phyloP scores from a whole-genome alignment of 139 green algal genomes.

The Tetraselmis chui region DNA sequence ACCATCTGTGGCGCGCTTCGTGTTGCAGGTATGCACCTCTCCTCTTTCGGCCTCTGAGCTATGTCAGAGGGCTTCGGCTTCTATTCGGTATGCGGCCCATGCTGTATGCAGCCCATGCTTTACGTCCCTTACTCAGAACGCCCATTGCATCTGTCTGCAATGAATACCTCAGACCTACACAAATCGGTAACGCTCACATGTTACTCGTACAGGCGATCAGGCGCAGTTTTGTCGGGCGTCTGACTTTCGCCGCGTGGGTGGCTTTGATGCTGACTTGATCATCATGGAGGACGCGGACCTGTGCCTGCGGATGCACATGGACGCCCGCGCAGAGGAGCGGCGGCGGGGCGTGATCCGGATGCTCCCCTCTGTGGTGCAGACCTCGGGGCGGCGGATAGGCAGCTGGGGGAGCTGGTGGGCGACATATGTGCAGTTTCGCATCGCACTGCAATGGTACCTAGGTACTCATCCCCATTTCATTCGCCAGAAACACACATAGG shows the following conservation, averaged over 20 bases:
- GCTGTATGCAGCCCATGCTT: too few species aligned
- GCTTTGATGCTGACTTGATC: conserved; percentile 42
- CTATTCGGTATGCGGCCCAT: conserved; percentile 3
- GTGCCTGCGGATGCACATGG: conserved; percentile 53
- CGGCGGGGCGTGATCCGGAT: conserved; percentile 27
- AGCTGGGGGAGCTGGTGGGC: conserved; percentile 38
- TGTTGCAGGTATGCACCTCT: conserved; percentile 15
- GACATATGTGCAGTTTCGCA: conserved; percentile 45
- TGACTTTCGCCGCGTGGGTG: conserved; percentile 45
- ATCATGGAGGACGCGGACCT: conserved; percentile 83
- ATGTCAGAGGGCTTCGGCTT: background rate
- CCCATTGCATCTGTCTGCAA: too few species aligned
- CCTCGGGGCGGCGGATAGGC: conserved; percentile 55
- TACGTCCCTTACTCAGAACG: too few species aligned
- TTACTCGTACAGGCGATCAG: conserved; percentile 51
- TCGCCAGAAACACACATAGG: background rate
- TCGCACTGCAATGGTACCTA: conserved; percentile 48
- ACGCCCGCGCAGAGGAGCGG: conserved; percentile 13
- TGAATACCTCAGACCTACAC: too few species aligned
- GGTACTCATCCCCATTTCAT: conserved; percentile 7
- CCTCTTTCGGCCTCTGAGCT: conserved; percentile 47
- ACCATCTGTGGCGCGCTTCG: too few species aligned
- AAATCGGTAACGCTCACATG: too few species aligned
- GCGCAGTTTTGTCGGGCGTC: conserved; percentile 47
- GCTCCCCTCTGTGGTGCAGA: conserved; percentile 23